Evolutionary conservation across 805 yeast species (phyloP).

Genomic region (Metschnikowia peoriensis): DNA sequence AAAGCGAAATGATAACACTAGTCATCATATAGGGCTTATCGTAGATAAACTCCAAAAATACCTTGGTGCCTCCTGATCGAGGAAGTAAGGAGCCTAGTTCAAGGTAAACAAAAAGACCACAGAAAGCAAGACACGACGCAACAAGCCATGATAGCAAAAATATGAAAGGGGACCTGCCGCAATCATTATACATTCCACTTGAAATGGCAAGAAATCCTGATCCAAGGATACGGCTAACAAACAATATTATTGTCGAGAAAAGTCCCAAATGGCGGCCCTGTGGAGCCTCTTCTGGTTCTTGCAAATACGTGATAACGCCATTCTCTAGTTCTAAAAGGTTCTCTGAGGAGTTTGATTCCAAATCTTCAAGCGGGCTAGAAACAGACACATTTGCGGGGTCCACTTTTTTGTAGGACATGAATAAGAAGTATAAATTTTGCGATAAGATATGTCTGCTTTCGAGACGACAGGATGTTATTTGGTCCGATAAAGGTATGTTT

Average conservation of each 20-base stretch:
- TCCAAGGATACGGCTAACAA: slow-evolving; percentile 69
- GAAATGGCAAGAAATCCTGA: slow-evolving; percentile 79
- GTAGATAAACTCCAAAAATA: slow-evolving; percentile 66
- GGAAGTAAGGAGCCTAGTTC: slow-evolving; percentile 73
- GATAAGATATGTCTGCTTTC: background rate
- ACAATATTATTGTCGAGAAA: slow-evolving; percentile 60
- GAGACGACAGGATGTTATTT: background rate
- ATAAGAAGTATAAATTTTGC: background rate
- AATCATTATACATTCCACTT: slow-evolving; percentile 60
- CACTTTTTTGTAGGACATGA: slow-evolving; percentile 13
- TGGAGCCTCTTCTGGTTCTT: slow-evolving; percentile 52
- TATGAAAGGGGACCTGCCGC: slow-evolving; percentile 63
- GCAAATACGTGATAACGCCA: slow-evolving; percentile 17
- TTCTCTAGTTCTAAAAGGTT: slow-evolving; percentile 3
- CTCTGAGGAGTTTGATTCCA: slow-evolving; percentile 8
- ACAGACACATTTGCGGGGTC: slow-evolving; percentile 4
- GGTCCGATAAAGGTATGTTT: background rate
- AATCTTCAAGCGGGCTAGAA: slow-evolving; percentile 1
- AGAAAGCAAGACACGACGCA: slow-evolving; percentile 60
- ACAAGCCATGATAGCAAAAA: slow-evolving; percentile 63
- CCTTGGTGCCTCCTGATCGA: slow-evolving; percentile 73
- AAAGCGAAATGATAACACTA: slow-evolving; percentile 49
- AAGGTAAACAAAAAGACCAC: slow-evolving; percentile 64
- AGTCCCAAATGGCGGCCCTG: slow-evolving; percentile 76
- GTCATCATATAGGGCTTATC: slow-evolving; percentile 56